These are phyloP conservation scores for Amniculicola lignicola DNA, from an alignment of 495 filamentous ascomycete genomes.

Conservation along the genomic window DNA sequence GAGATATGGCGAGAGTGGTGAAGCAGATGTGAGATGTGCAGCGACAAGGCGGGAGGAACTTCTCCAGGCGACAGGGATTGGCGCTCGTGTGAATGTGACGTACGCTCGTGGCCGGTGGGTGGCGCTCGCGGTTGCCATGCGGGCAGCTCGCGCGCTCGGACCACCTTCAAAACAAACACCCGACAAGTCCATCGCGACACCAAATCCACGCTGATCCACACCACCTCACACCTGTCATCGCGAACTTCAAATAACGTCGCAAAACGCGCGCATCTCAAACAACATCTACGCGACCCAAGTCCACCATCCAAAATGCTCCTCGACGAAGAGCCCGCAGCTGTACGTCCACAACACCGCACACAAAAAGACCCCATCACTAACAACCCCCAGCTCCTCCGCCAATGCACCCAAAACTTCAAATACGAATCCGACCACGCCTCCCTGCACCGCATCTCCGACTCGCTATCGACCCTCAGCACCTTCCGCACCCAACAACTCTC, in stretches of 20 bases:
- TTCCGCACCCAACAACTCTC: constrained; percentile 72
- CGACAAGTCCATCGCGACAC: constrained; percentile 10
- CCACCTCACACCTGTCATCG: not conserved
- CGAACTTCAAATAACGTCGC: not conserved
- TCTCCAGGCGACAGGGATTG: constrained; percentile 11
- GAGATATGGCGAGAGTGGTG: not conserved
- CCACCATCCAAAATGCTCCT: constrained; percentile 71
- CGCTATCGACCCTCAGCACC: constrained; percentile 71
- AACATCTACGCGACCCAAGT: not conserved
- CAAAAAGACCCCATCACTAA: constrained; percentile 25
- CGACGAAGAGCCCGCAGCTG: constrained; percentile 88
- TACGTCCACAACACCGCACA: constrained; percentile 42
- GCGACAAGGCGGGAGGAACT: not conserved
- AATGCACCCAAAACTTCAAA: constrained; percentile 92
- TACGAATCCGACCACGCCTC: constrained; percentile 80
- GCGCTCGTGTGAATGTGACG: constrained; percentile 21
- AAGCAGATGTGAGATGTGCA: not conserved
- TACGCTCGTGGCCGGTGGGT: constrained; percentile 13
- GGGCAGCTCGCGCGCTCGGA: not conserved
- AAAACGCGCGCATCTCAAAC: not conserved
- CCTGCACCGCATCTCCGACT: constrained; percentile 81
- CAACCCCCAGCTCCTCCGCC: constrained; percentile 69
- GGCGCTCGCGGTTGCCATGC: constrained; percentile 17
- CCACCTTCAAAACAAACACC: constrained; percentile 30
- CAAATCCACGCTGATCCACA: not conserved